A percentile compares a stretch with the other conserved stretches of the same genome.
Conservation (phyloP, 306 rosid genomes). For the Malus domestica region DNA sequence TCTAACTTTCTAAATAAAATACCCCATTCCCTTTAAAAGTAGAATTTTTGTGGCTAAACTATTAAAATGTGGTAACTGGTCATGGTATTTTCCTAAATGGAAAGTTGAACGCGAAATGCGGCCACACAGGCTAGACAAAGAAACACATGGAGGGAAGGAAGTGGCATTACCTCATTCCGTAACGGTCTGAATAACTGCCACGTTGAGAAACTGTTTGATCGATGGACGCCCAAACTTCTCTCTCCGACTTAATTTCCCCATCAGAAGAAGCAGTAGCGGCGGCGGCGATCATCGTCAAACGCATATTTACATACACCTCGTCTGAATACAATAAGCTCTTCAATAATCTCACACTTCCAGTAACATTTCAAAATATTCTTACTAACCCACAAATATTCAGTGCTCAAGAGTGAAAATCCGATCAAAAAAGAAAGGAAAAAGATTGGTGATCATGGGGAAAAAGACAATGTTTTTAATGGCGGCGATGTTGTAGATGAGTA, state of each 20-base stretch:
- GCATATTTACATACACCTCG: neutral
- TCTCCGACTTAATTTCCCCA: neutral
- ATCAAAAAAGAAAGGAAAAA: neutral
- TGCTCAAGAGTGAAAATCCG: neutral
- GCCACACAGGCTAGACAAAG: neutral
- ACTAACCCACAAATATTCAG: neutral
- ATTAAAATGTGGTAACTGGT: neutral
- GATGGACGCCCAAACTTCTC: neutral
- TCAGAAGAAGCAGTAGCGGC: neutral
- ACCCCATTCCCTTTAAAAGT: too few species aligned
- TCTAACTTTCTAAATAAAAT: too few species aligned
- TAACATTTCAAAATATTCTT: neutral
- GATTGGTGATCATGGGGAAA: slow-evolving; percentile 18
- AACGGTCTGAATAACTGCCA: slow-evolving; percentile 27
- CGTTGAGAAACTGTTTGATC: slow-evolving; percentile 23
- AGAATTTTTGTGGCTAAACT: neutral
- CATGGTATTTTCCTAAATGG: neutral
- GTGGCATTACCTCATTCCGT: neutral
- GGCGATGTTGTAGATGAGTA: slow-evolving; percentile 16
- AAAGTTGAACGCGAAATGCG: neutral
- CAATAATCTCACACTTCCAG: neutral
- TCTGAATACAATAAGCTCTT: neutral
- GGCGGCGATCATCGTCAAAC: neutral
- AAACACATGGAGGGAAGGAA: slow-evolving; percentile 39
- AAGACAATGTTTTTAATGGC: neutral